Conservation (phyloP, 2,329 filamentous ascomycete genomes). For the Leptographium flavum region DNA sequence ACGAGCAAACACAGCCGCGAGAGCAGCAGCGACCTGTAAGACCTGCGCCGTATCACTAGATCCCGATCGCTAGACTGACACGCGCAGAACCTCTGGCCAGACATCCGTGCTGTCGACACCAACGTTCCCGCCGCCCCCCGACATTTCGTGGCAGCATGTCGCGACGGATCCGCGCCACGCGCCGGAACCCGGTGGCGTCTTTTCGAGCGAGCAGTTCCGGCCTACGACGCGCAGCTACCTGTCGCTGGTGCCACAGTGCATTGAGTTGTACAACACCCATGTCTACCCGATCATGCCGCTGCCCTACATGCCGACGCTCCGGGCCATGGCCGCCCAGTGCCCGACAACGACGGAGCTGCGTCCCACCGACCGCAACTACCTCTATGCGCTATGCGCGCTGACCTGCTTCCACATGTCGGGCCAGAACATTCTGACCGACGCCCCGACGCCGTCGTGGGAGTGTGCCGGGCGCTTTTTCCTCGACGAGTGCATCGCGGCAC, state of each 20-base stretch:
- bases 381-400: constrained; percentile 44
- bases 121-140: constrained; percentile 7
- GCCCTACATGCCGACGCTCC: constrained; percentile 40
- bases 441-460: constrained; percentile 28
- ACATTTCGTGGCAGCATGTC: constrained; percentile 18
- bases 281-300: constrained; percentile 52
- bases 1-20: constrained; percentile 24
- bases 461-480: constrained; percentile 39
- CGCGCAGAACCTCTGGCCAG: constrained; percentile 3
- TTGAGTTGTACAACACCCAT: constrained; percentile 47
- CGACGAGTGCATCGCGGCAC: constrained; percentile 40
- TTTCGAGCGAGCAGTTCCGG: constrained; percentile 28
- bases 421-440: constrained; percentile 23
- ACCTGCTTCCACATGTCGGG: constrained; percentile 35
- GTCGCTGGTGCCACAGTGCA: constrained; percentile 36
- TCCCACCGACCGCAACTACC: constrained; percentile 25
- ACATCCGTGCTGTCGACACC: constrained; percentile 14
- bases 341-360: constrained; percentile 22
- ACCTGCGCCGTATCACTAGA: not conserved
- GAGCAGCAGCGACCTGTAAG: constrained; percentile 19
- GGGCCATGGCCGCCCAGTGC: constrained; percentile 30
- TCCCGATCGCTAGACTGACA: not conserved
- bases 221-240: constrained; percentile 26
- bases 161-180: constrained; percentile 17
- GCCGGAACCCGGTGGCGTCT: constrained; percentile 22